Evolutionary conservation across 805 yeast species (phyloP), one percentile per base, ranked within the genome.

Genomic region (Wickerhamiella cacticola): DNA sequence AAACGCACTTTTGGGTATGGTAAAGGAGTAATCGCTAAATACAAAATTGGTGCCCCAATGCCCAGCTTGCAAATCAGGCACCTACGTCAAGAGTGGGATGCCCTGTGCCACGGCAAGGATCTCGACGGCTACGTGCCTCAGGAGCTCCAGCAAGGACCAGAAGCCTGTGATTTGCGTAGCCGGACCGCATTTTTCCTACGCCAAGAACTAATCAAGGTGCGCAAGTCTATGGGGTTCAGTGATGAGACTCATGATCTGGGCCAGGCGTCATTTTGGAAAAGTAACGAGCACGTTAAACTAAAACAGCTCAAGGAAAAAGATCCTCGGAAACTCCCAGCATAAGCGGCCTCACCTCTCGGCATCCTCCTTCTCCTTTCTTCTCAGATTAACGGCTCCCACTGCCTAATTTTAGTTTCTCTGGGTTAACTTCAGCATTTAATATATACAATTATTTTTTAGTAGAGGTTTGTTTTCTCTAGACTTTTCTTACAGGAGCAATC

Each of bases 31-130:
- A 79, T 78, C 46, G 71, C 88, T 19, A 75, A 72, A 26, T 78
- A 87, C 13, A 70, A 75, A 23, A 72, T 88, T 31, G 96, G 96
- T 1, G 71, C 78, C 34, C 78, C 83, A 1, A 57, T 89, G 3
- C 74, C 78, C 41, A 92, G 80, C 50, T 61, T 62, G 1, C 61
- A 69, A 5, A 75, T 92, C 28, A 78, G 71, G 31, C 59, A 59
- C 5, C 87, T 75, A 60, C 72, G 97, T 53, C 59, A 61, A 6
- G 75, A 76, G 57, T 92, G 97, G 97, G 61, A 73, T 51, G 70
- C 69, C 0, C 53, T 62, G 18, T 67, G 72, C 41, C 80, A 80
- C 2, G 54, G 55, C 12, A 2, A 13, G 5, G 45, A 26, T 16
- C 8, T 29, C 10, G 9, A 18, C n/a, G 64, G 59, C 18, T 92